Percentiles rank a stretch among this genome's conserved stretches.
These are phyloP conservation scores for Auriculariales sp. DNA, from an alignment of 768 basidiomycete species.

Conservation along the genomic window DNA sequence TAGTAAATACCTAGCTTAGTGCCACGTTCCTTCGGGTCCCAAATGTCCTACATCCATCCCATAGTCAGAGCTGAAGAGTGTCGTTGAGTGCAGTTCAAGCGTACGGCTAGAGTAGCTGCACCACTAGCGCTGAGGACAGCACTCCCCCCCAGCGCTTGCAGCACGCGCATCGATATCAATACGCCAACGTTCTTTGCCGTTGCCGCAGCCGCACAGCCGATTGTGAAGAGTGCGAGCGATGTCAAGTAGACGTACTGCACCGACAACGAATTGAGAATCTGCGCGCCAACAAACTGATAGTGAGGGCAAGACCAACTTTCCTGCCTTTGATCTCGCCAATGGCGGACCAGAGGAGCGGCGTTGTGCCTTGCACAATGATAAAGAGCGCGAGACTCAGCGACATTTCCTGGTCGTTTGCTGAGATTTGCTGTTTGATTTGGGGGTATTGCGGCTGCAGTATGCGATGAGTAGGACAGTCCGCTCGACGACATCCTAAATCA, in stretches of 20 bases:
- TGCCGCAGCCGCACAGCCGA: conserved; percentile 44
- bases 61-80: no score
- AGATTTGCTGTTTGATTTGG: conserved; percentile 42
- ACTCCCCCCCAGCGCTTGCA: conserved; percentile 57
- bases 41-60: conserved; percentile 33
- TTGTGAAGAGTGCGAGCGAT: conserved; percentile 35
- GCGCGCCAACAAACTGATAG: conserved; percentile 25
- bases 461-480: conserved; percentile 50
- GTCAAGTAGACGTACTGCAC: conserved; percentile 15
- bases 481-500: conserved; percentile 51
- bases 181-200: conserved; percentile 37
- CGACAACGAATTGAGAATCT: neutral
- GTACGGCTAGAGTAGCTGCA: conserved; percentile 51
- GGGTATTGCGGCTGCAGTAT: conserved; percentile 59
- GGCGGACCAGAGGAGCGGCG: conserved; percentile 55
- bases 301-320: conserved; percentile 28
- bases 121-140: conserved; percentile 53
- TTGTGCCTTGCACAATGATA: conserved; percentile 52
- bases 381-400: conserved; percentile 59
- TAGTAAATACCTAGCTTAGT: conserved; percentile 75
- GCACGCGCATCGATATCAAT: conserved; percentile 50
- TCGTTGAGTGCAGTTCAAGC: no score
- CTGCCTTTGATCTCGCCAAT: conserved; percentile 65
- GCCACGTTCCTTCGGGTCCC: conserved; percentile 58
- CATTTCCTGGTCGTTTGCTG: conserved; percentile 45